Evolutionary conservation across 1,139 yeast genomes (phyloP).

Genomic region (Zygoascus meyerae): DNA sequence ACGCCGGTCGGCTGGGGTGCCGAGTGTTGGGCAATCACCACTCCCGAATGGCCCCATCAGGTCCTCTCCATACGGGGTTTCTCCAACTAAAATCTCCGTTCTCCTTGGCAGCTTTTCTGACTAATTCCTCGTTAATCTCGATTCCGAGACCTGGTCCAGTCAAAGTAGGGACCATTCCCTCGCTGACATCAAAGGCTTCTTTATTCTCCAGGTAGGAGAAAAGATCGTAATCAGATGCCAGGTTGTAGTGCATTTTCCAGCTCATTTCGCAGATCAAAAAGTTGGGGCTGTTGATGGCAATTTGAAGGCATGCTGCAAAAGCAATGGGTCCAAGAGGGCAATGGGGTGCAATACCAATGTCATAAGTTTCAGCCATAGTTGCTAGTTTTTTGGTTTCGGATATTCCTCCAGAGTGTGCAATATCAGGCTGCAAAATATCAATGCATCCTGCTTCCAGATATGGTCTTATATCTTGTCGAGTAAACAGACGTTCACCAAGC

Average conservation of each 20-base stretch:
- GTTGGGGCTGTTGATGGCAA: conserved; percentile 27
- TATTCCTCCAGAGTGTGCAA: conserved; percentile 32
- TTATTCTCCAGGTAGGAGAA: conserved; percentile 25
- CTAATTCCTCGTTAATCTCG: conserved; percentile 27
- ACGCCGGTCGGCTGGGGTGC: too few relatives aligned
- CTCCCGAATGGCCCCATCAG: conserved; percentile 27
- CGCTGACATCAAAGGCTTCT: conserved; percentile 24
- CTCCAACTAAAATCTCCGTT: conserved; percentile 25
- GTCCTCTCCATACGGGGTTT: conserved; percentile 29
- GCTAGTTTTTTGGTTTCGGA: conserved; percentile 30
- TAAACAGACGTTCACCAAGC: conserved; percentile 30
- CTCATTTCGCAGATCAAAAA: conserved; percentile 30
- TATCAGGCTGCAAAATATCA: conserved; percentile 33
- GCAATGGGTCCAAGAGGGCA: conserved; percentile 33
- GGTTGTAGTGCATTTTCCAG: conserved; percentile 28
- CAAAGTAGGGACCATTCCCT: conserved; percentile 25
- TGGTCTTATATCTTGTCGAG: conserved; percentile 28
- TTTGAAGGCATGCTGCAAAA: conserved; percentile 30
- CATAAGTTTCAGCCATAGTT: conserved; percentile 31
- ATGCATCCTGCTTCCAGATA: conserved; percentile 29
- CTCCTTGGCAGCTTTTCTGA: conserved; percentile 22
- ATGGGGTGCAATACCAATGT: conserved; percentile 32
- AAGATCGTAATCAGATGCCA: conserved; percentile 21
- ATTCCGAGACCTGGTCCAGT: conserved; percentile 29
- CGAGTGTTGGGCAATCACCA: conserved; percentile 17